phyloP scores from a whole-genome alignment of 768 basidiomycete genomes.

The Harrya chromipes region DNA sequence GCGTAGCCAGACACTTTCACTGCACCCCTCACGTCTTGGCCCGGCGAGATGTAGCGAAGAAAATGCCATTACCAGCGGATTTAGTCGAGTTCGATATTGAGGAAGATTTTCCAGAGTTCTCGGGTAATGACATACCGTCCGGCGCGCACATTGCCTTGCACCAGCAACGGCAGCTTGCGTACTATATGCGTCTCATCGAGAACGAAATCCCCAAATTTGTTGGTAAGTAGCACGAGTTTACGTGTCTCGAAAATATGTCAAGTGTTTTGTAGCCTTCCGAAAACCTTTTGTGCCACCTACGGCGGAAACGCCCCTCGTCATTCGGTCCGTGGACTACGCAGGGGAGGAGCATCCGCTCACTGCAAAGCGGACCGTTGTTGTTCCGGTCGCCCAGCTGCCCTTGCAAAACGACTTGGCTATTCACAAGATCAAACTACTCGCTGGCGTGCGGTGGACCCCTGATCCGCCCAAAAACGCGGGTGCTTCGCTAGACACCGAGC shows the following conservation, averaged over 20 bases:
- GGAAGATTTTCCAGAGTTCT: slow-evolving; percentile 31
- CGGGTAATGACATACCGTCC: slow-evolving; percentile 60
- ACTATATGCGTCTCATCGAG: slow-evolving; percentile 83
- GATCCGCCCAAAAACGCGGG: slow-evolving; percentile 71
- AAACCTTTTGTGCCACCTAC: slow-evolving; percentile 75
- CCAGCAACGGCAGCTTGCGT: slow-evolving; percentile 68
- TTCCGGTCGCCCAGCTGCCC: slow-evolving; percentile 70
- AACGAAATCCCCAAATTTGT: slow-evolving; percentile 86
- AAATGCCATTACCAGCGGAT: slow-evolving; percentile 39
- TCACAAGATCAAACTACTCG: slow-evolving; percentile 85
- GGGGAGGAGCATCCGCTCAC: slow-evolving; percentile 74
- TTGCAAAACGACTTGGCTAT: slow-evolving; percentile 59
- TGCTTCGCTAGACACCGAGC: slow-evolving; percentile 38
- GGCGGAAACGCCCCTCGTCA: slow-evolving; percentile 53
- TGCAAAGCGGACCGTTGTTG: slow-evolving; percentile 70
- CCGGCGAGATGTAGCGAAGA: slow-evolving; percentile 19
- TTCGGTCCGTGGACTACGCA: slow-evolving; percentile 73
- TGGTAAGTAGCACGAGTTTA: slow-evolving; percentile 45
- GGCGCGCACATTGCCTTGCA: slow-evolving; percentile 70
- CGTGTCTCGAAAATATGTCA: slow-evolving; percentile 6
- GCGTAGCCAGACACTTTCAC: slow-evolving; percentile 22
- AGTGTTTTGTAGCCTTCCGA: slow-evolving; percentile 58
- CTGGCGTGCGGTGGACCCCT: slow-evolving; percentile 84
- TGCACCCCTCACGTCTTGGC: slow-evolving; percentile 17
- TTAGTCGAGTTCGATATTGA: slow-evolving; percentile 35